These are phyloP conservation scores for Adansonia digitata DNA, from an alignment of 345 rosid genomes.

Conservation along the genomic window DNA sequence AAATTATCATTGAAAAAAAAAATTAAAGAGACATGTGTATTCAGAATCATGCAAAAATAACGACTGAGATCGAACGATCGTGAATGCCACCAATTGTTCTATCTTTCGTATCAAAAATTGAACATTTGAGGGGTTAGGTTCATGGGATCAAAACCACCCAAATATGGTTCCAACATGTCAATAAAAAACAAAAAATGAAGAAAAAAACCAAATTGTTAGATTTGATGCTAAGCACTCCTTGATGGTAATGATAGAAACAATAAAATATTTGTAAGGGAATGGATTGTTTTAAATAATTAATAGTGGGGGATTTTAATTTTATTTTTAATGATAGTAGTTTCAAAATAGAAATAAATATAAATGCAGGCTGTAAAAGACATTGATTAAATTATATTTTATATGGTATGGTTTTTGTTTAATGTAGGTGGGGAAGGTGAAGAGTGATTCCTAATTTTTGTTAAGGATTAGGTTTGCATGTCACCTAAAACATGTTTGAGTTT, in stretches of 20 bases:
- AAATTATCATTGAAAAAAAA: no score
- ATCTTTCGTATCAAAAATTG: not conserved
- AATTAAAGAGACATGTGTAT: no score
- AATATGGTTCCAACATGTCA: not conserved
- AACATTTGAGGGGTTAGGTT: not conserved
- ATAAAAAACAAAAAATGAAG: no score
- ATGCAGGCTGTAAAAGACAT: not conserved
- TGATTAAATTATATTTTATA: not conserved
- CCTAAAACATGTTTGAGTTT: not conserved
- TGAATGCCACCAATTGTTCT: not conserved
- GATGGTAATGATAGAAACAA: not conserved
- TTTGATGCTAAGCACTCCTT: not conserved
- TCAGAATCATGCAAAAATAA: not conserved
- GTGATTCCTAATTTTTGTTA: not conserved
- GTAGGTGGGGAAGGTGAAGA: not conserved
- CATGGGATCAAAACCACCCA: not conserved
- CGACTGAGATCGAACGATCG: not conserved
- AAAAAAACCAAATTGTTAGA: not conserved
- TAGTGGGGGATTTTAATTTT: not conserved
- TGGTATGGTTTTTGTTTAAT: not conserved
- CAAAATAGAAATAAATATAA: not conserved
- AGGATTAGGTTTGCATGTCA: not conserved
- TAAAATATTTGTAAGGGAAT: not conserved
- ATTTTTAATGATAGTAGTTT: not conserved
- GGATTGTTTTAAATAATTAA: not conserved